phyloP scores from a whole-genome alignment of 345 rosid species.

The Murraya koenigii region DNA sequence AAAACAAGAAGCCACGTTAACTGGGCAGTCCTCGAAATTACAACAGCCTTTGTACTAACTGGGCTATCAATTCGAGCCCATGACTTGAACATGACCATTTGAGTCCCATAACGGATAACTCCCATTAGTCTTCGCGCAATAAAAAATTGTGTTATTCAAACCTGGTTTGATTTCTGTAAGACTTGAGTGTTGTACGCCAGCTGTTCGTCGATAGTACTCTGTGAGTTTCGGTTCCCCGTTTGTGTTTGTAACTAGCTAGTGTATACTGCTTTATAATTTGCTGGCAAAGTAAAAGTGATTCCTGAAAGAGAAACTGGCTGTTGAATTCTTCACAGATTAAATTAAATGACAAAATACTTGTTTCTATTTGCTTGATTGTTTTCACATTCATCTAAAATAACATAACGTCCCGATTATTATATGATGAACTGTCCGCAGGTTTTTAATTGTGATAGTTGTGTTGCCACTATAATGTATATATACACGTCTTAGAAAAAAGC shows the following conservation, averaged over 20 bases:
- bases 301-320: neutral
- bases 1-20: no score
- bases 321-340: neutral
- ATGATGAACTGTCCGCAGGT: slow-evolving; percentile 3
- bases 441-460: neutral
- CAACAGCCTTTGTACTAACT: no score
- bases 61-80: neutral
- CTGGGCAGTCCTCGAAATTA: no score
- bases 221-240: neutral
- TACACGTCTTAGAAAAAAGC: no score
- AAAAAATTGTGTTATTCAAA: neutral
- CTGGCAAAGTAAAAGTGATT: neutral
- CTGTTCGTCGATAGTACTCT: slow-evolving; percentile 20
- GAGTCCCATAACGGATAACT: no score
- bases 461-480: neutral
- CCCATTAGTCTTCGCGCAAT: neutral
- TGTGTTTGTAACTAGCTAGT: neutral
- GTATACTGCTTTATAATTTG: neutral
- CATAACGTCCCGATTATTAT: neutral
- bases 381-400: neutral
- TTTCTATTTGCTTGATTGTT: neutral
- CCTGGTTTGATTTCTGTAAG: neutral
- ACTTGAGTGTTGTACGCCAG: neutral
- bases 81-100: neutral
- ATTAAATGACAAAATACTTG: neutral